Base-by-base conservation (phyloP, 2,329 filamentous ascomycete genomes). In the Akanthomyces muscarius region DNA sequence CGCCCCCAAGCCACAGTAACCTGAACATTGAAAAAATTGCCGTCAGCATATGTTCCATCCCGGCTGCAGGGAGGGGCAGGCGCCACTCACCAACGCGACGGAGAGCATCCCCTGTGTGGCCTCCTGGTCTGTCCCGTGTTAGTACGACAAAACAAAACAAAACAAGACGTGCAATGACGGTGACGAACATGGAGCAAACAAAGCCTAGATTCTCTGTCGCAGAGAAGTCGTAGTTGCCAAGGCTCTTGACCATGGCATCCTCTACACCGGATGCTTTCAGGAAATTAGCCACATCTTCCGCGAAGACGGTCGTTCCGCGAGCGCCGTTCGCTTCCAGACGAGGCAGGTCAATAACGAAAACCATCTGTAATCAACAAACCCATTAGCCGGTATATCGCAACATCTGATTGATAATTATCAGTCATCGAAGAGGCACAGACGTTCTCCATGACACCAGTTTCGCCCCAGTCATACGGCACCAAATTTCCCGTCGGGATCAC, bases 321-420 rank as follows among this genome's bases (percentile, higher is more conserved):
- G 67, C 62, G 57, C 67, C 68, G n/a, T 70, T 68, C 45, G 71
- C 69, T n/a, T 76, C 69, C 28, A 86, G 74, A 47, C 84, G 81
- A 6, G 95, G 94, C 10, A 98, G 83, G 72, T 99, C 95, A 67
- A 99, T 93, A n/a, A 98, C 72, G 72, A 97, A 98, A 8, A 93
- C 86, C 69, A 88, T 89, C 87, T 90, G 63, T 13, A 33, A 36
- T 36, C 13, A 48, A 14, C 5, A 38, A 30, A 38, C 5, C 23
- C 28, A 18, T 57, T 47, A 57, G 41, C 16, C 8, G 5, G 45
- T 42, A 18, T 18, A 25, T 30, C 13, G 25, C 25, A 53, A 53
- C 28, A 23, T 10, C 47, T 7, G 36, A n/a, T 51, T 21, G 23
- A 51, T 16, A 10, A 41, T 41, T 5, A 41, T 5, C 38, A 41